These are phyloP conservation scores for Triticum monococcum DNA, from an alignment of 176 grass and related monocot genomes.

Conservation along the genomic window DNA sequence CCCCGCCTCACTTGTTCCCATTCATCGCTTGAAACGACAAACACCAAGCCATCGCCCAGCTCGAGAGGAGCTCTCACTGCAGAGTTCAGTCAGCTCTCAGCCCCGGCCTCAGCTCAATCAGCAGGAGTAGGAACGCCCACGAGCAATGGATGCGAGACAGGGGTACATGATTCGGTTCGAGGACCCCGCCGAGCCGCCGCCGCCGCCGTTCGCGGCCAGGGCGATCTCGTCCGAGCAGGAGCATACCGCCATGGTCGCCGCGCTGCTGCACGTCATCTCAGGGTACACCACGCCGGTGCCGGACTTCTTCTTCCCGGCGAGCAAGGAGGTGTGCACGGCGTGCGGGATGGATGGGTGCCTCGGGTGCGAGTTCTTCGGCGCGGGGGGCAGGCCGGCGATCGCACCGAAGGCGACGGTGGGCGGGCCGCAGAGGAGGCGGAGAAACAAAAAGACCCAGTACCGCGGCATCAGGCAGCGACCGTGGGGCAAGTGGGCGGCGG, in stretches of 20 bases:
- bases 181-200: background rate
- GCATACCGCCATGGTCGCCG: slow-evolving; percentile 28
- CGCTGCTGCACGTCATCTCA: slow-evolving; percentile 68
- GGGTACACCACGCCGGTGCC: slow-evolving; percentile 43
- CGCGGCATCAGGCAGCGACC: slow-evolving; percentile 83
- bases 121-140: too few species aligned
- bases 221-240: slow-evolving; percentile 36
- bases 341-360: slow-evolving; percentile 64
- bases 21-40: slow-evolving; percentile 26
- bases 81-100: too few species aligned
- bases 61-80: too few species aligned
- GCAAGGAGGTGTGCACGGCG: background rate
- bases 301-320: slow-evolving; percentile 23
- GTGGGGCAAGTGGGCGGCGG: slow-evolving; percentile 97
- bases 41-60: background rate
- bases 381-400: background rate
- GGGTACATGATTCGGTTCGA: slow-evolving; percentile 46
- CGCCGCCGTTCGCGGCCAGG: background rate
- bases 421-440: slow-evolving; percentile 27
- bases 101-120: too few species aligned
- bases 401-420: background rate
- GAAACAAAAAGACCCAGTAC: slow-evolving; percentile 75
- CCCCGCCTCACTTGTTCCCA: slow-evolving; percentile 12
- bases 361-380: slow-evolving; percentile 51
- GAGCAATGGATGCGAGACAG: slow-evolving; percentile 8